Base-by-base conservation (phyloP, 2,329 filamentous ascomycete genomes). In the Colletotrichum ledebouriae region DNA sequence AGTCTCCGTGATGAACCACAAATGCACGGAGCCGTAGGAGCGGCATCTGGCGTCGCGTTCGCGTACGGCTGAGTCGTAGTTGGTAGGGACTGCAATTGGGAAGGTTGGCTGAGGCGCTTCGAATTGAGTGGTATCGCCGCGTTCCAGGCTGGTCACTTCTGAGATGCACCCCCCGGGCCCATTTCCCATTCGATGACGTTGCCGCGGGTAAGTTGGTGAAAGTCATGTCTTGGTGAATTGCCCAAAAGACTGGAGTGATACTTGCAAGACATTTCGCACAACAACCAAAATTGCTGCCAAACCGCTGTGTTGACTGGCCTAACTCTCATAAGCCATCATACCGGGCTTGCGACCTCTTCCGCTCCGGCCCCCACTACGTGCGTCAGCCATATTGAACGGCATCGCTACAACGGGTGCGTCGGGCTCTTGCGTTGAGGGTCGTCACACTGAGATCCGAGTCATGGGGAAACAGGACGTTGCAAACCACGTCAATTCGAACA, bases 381-480 rank as follows among this genome's bases (percentile, higher is more conserved):
- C 29, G 29, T 33, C 49, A 34, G 49, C 49, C 49, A 52, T 29
- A 20, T 33, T 20, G 12, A 11, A 33, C 49, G 17, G 25, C 11
- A 33, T 22, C 15, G 12, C 6, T 22, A 10, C 42, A 33, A 22
- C 59, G 59, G 59, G 29, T 37, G 53, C 29, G 13, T 52, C 61
- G 46, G 49, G 11, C 11, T 29, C 11, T 52, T 47, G 22, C 49
- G 29, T 11, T 52, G 17, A 29, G 2, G 15, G 25, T 37, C 20
- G n/a, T 56, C 65, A 25, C 53, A 41, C n/a, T 17, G 9, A 20
- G 20, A 47, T 46, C 25, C 57, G 62, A 66, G 62, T 66, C 64
- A 67, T 52, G 53, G 13, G 13, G 20, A 29, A 13, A 47, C 55
- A 56, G 33, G 33, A 61, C 20, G 47, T 52, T 17, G 37, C 29